Percentiles rank a stretch among this genome's conserved stretches.
These are phyloP conservation scores for Acer yangbiense DNA, from an alignment of 345 rosid species.

Conservation along the genomic window DNA sequence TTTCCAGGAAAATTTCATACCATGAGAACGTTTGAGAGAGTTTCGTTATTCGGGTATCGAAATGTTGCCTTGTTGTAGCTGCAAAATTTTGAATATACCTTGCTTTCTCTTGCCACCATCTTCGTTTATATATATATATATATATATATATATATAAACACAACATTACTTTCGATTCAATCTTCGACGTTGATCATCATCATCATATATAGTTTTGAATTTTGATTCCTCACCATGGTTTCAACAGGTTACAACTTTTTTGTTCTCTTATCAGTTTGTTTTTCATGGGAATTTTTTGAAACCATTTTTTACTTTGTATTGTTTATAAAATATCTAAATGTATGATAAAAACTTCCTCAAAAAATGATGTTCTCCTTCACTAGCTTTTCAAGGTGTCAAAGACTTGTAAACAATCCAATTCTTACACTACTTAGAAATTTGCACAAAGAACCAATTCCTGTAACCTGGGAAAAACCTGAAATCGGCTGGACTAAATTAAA, in stretches of 20 bases:
- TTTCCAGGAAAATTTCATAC: background rate
- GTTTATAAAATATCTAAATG: background rate
- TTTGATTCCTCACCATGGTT: background rate
- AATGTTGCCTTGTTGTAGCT: slow-evolving; percentile 30
- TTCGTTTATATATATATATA: background rate
- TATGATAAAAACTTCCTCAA: background rate
- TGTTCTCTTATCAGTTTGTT: background rate
- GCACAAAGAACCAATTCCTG: slow-evolving; percentile 59
- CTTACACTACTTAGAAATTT: slow-evolving; percentile 37
- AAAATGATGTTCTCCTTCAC: slow-evolving; percentile 36
- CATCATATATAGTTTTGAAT: background rate
- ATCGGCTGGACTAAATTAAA: slow-evolving; percentile 81
- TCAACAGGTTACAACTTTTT: slow-evolving; percentile 4
- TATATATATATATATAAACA: too few relatives aligned
- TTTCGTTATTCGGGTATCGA: background rate
- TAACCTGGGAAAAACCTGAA: slow-evolving; percentile 72
- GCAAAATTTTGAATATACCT: slow-evolving; percentile 24
- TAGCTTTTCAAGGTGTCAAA: slow-evolving; percentile 40
- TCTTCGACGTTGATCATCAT: background rate
- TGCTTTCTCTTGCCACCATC: slow-evolving; percentile 30
- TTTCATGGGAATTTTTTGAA: background rate
- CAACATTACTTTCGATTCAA: too few relatives aligned
- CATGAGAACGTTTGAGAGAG: slow-evolving; percentile 12
- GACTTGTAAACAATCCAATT: slow-evolving; percentile 32
- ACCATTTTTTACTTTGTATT: background rate